A percentile compares a stretch with the other conserved stretches of the same genome.
Conservation (phyloP, 2,329 filamentous ascomycete genomes). For the Elsinoe perseae region DNA sequence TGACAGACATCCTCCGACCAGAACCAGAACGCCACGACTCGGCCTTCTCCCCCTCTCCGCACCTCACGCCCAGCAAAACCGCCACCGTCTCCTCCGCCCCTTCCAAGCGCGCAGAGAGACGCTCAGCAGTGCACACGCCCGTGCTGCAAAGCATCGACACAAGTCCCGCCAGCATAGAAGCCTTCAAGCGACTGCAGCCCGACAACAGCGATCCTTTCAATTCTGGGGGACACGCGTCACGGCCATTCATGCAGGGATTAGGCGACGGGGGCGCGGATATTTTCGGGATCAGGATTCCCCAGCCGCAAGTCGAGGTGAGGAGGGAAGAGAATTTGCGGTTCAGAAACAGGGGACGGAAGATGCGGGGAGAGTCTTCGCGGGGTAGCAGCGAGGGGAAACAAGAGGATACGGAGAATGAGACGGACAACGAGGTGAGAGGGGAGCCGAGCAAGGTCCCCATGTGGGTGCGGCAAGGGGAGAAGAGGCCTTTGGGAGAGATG, state of each 20-base stretch:
- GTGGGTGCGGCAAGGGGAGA: slow-evolving; percentile 2
- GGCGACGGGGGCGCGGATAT: not conserved
- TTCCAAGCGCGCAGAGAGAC: not conserved
- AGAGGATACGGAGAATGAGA: not conserved
- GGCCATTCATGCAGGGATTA: not conserved
- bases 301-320: not conserved
- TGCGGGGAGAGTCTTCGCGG: not conserved
- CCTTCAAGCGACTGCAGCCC: slow-evolving; percentile 5
- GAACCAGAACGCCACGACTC: not conserved
- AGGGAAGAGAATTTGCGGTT: not conserved
- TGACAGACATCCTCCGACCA: not conserved
- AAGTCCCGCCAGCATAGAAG: slow-evolving; percentile 12
- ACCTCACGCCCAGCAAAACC: too few relatives aligned
- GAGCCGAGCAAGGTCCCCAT: slow-evolving; percentile 6
- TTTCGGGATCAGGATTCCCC: slow-evolving; percentile 11
- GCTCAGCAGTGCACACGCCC: slow-evolving; percentile 12
- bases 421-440: not conserved
- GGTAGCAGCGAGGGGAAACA: not conserved
- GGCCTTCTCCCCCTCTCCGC: not conserved
- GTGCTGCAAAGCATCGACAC: slow-evolving; percentile 15
- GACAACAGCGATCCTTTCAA: not conserved
- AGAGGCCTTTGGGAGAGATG: slow-evolving; percentile 13
- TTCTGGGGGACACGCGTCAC: not conserved
- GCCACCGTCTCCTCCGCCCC: not conserved
- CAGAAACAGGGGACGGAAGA: not conserved